Base-by-base conservation (phyloP, 345 rosid genomes). In the Hibiscus syriacus region DNA sequence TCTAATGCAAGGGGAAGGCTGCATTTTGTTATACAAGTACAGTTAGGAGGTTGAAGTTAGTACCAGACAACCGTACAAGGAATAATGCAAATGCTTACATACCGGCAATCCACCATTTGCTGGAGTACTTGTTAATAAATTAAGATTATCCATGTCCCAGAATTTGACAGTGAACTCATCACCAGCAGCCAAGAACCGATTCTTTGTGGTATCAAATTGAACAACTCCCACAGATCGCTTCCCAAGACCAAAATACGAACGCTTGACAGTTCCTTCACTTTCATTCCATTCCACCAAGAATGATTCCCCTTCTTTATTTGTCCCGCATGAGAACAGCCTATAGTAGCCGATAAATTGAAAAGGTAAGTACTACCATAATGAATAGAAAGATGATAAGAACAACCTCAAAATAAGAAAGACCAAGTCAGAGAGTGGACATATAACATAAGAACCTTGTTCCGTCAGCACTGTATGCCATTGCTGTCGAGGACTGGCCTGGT, bases 61-160 rank as follows among this genome's bases (percentile, higher is more conserved):
- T 30, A 72, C 13, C 17, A 69, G 66, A 69, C 30, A 39, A 25
- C 70, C 64, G 64, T 27, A 19, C 32, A 41, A 20, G n/a, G 55
- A 22, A n/a, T 20, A 12, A 23, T 9, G 26, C 41, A 72, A 19
- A 59, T 41, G 27, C 43, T 14, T 69, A 80, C n/a, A 74, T 85
- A 89, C 97, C 83, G 79, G 82, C 60, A 91, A 72, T 78, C 96
- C 97, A 75, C 92, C 92, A 32, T 89, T 90, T 61, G 96, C 96
- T 70, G 85, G 83, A 62, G 73, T 80, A 72, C 85, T 87, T 10
- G 91, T 78, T 78, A 88, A 73, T 29, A 69, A 55, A 69, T 78
- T 87, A 61, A 62, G 17, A 78, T 69, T 83, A 69, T 88, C 92
- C 91, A 87, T 87, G 68, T 91, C 92, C 96, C 97, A 91, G 59